Base-by-base conservation (phyloP, 495 filamentous ascomycete species). In the Aspergillus bridgeri region DNA sequence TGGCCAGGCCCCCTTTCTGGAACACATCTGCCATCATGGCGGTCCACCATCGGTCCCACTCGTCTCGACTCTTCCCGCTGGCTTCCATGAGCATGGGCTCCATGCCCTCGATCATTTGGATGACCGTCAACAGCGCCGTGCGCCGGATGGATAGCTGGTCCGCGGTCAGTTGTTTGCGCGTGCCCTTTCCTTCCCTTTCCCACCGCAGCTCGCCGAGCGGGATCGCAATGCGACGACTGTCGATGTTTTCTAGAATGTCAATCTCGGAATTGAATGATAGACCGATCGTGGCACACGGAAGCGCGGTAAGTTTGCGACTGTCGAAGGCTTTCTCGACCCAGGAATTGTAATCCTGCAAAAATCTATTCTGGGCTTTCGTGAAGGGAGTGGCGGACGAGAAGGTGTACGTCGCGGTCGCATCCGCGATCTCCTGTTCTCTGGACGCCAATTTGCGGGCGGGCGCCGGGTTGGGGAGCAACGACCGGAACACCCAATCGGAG, bases 1-100 rank as follows among this genome's bases (percentile, higher is more conserved):
- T 90, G 33, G 84, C 83, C 22, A 90, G 85, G 20, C 91, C 89
- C 46, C 86, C 84, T 58, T 89, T 83, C 65, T 89, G 86, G 60
- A 96, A 79, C 67, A 96, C 75, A 74, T 92, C 89, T 44, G 81
- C 81, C 78, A 88, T 93, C 88, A 96, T 89, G 62, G 87, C 89
- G 33, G 88, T 84, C 76, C 88, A 86, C 92, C 91, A 96, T 43
- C 84, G 77, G 69, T 96, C 90, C 91, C 91, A 98, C 72, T 96
- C 93, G 60, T 95, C 90, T 65, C 88, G 84, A 64, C 86, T 88
- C 76, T 96, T 94, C 23, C 86, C 88, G 63, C 89, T 92, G 29
- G 84, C 83, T 63, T 96, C 89, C 65, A 88, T 84, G 56, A 96
- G 74, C 33, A 93, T 70, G 24, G 90, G 90, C 71, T 96, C 92